A percentile compares a stretch with the other conserved stretches of the same genome.
phyloP scores from a whole-genome alignment of 2,329 filamentous ascomycete species.

The Colletotrichum cereale region DNA sequence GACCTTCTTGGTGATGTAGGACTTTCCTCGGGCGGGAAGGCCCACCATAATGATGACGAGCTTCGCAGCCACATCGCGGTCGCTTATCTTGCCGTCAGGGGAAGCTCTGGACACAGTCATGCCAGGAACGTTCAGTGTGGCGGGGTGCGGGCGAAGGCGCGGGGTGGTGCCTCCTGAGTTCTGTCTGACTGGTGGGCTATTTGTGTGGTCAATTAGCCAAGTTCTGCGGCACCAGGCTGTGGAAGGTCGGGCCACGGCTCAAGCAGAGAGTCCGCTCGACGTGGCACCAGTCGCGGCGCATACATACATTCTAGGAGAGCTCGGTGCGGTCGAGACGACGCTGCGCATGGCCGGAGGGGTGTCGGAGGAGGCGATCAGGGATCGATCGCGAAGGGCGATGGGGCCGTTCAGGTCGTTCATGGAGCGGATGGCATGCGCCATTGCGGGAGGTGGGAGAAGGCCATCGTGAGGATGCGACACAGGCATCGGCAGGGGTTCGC shows the following conservation, averaged over 20 bases:
- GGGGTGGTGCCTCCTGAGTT: conserved; percentile 84
- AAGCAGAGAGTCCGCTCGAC: conserved; percentile 20
- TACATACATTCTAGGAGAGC: conserved; percentile 70
- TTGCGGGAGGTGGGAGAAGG: conserved; percentile 48
- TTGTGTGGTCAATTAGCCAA: conserved; percentile 43
- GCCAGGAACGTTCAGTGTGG: conserved; percentile 95
- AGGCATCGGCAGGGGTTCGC: conserved; percentile 44
- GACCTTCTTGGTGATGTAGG: conserved; percentile 98
- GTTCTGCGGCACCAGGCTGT: conserved; percentile 7
- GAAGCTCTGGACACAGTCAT: conserved; percentile 96
- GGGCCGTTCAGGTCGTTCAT: conserved; percentile 56
- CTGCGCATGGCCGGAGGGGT: conserved; percentile 69
- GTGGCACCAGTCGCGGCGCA: conserved; percentile 25
- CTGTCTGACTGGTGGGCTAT: conserved; percentile 75
- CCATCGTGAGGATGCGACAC: conserved; percentile 46
- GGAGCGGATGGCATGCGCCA: conserved; percentile 57
- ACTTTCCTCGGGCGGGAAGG: conserved; percentile 93
- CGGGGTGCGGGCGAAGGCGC: conserved; percentile 83
- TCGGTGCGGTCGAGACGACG: conserved; percentile 69
- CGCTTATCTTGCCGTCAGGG: conserved; percentile 92
- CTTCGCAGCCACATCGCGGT: conserved; percentile 95
- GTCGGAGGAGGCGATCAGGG: conserved; percentile 49
- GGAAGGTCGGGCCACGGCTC: conserved; percentile 3
- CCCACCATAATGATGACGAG: conserved; percentile 99
- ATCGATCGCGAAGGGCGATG: conserved; percentile 47